These are phyloP conservation scores for Trametes punicea DNA, from an alignment of 768 basidiomycete species.

Conservation along the genomic window DNA sequence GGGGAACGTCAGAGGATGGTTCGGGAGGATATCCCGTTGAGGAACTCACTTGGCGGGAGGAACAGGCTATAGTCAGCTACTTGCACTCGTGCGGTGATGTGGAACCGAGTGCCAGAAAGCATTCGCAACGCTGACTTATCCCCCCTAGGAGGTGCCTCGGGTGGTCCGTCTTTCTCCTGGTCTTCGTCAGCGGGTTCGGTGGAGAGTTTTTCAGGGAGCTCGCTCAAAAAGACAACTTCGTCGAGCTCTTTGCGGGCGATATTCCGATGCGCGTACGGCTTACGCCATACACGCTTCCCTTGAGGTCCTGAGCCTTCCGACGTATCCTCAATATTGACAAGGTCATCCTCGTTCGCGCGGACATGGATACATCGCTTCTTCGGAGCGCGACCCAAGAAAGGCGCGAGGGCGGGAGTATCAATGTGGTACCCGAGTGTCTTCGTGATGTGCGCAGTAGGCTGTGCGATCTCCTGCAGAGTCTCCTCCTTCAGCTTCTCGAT, in stretches of 20 bases:
- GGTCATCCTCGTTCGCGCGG: constrained; percentile 30
- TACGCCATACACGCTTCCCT: constrained; percentile 31
- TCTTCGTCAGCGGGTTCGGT: background rate
- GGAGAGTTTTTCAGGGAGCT: background rate
- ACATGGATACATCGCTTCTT: constrained; percentile 41
- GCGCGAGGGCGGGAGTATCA: constrained; percentile 50
- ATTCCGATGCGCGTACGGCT: constrained; percentile 41
- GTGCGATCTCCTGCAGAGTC: background rate
- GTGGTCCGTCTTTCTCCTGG: background rate
- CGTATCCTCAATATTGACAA: constrained; percentile 32
- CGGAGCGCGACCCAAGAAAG: constrained; percentile 44
- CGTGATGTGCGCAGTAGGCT: constrained; percentile 40
- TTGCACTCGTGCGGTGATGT: constrained; percentile 41
- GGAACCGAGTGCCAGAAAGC: constrained; percentile 40
- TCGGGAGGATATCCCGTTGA: too few relatives aligned
- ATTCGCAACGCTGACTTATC: background rate
- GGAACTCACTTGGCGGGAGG: constrained; percentile 37
- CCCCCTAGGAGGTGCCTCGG: background rate
- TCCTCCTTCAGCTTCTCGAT: background rate
- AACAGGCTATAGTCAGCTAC: constrained; percentile 45
- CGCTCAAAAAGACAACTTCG: constrained; percentile 16
- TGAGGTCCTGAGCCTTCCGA: background rate
- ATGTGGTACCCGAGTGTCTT: constrained; percentile 47
- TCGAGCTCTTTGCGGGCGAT: constrained; percentile 39
- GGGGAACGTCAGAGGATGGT: background rate